Conservation (phyloP, 2,329 filamentous ascomycete species). For the Gremmenia infestans region DNA sequence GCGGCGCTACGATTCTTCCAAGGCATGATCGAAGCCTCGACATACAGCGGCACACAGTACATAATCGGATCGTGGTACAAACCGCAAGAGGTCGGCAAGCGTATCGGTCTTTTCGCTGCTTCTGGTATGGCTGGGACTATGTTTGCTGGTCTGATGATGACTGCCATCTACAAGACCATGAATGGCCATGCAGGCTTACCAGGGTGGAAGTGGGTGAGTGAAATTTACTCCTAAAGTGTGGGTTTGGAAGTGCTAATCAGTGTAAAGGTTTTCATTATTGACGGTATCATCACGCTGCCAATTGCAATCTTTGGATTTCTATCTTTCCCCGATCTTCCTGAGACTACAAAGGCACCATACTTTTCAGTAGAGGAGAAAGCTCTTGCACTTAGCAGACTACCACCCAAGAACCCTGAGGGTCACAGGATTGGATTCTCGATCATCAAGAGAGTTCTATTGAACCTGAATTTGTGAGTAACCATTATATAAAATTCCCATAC, state of each 20-base stretch:
- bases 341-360: constrained; percentile 35
- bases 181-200: constrained; percentile 42
- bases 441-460: no score
- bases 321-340: constrained; percentile 32
- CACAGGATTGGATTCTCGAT: not conserved
- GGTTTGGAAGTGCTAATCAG: constrained; percentile 1
- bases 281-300: constrained; percentile 32
- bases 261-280: constrained; percentile 42
- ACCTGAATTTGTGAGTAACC: no score
- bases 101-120: constrained; percentile 51
- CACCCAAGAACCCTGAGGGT: not conserved
- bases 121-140: constrained; percentile 7
- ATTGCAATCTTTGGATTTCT: constrained; percentile 25
- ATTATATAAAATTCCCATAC: no score
- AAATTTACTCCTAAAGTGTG: not conserved
- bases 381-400: not conserved
- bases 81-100: constrained; percentile 51
- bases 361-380: constrained; percentile 14
- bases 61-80: constrained; percentile 56
- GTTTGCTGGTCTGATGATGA: constrained; percentile 51
- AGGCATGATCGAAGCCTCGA: constrained; percentile 40
- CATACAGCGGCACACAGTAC: constrained; percentile 52
- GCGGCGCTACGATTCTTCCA: constrained; percentile 51
- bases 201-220: constrained; percentile 46
- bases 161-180: constrained; percentile 42